A percentile compares a stretch with the other conserved stretches of the same genome.
Evolutionary conservation across 768 basidiomycete species (phyloP).

Genomic region (Suillus plorans): DNA sequence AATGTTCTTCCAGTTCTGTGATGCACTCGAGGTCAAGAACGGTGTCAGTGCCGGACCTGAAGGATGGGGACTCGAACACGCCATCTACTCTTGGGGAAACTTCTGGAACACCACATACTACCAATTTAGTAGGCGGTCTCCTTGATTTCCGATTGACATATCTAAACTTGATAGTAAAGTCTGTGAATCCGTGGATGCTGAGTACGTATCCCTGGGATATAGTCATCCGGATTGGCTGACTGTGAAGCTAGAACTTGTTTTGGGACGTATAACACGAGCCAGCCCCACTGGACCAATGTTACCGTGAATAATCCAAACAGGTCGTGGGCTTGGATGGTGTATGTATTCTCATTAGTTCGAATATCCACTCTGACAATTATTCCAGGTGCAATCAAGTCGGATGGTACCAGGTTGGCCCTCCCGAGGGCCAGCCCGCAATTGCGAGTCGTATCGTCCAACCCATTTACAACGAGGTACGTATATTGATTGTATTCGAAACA

Average conservation of each 20-base stretch:
- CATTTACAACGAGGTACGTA: constrained; percentile 25
- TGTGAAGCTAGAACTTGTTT: constrained; percentile 40
- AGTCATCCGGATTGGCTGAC: constrained; percentile 23
- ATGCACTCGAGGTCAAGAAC: constrained; percentile 38
- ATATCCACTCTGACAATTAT: constrained; percentile 1
- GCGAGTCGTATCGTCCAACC: constrained; percentile 36
- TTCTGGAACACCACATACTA: constrained; percentile 56
- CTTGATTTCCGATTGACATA: not conserved
- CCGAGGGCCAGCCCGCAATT: constrained; percentile 32
- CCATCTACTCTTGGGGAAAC: constrained; percentile 59
- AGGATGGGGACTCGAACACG: constrained; percentile 65
- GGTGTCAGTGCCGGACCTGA: constrained; percentile 39
- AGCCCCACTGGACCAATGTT: constrained; percentile 51
- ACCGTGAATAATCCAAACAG: constrained; percentile 53
- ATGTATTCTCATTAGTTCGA: constrained; percentile 18
- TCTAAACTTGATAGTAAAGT: constrained; percentile 35
- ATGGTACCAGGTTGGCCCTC: constrained; percentile 42
- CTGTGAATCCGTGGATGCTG: constrained; percentile 45
- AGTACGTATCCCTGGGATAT: constrained; percentile 38
- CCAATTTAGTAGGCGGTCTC: constrained; percentile 41
- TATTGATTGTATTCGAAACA: not conserved
- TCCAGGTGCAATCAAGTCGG: constrained; percentile 70
- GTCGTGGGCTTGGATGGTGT: constrained; percentile 77
- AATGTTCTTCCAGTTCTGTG: constrained; percentile 40
- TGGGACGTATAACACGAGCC: constrained; percentile 39